Evolutionary conservation across 345 rosid genomes (phyloP), one percentile per base, ranked within the genome.

Genomic region (Eucalyptus sideroxylon): DNA sequence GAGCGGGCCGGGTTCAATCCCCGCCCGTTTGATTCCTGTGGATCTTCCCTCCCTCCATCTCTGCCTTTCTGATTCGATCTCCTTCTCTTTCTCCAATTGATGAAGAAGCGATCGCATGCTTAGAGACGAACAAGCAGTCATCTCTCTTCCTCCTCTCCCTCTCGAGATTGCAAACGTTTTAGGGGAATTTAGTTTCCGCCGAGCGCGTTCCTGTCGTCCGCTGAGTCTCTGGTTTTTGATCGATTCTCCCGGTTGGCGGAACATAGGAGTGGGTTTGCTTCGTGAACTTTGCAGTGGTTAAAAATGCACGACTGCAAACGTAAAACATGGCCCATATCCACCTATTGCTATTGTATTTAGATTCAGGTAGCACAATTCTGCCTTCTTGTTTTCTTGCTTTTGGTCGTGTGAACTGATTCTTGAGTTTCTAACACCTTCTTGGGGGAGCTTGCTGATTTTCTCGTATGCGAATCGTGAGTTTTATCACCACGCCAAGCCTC

Each of bases 41-140:
- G 0, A 34, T 1, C 44, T 12, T 34, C 82, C 34, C 82, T 72
- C 45, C 1, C 82, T 17, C 51, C 1, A 0, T 50, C 53, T 16
- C 19, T 1, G 19, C 19, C 53, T 50, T 50, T 50, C 53, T 50
- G 53, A 50, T 50, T 50, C 53, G 53, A 50, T 50, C 53, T 50
- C 56, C 0, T 6, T 19, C 60, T 55, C 5, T 23, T 55, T 37
- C 82, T 37, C 82, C 82, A 0, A 37, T 72, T 19, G 26, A 37
- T 72, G 45, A 37, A 72, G 45, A 42, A 42, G 23, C 11, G 7
- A 17, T 51, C 56, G 56, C 80, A 16, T 15, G 80, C 2, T 16
- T 8, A 2, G 40, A 31, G 21, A 67, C 19, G 80, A 8, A n/a
- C 11, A 5, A 69, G 44, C 45, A 19, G 82, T 72, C 3, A 72